Percentiles rank a stretch among this genome's conserved stretches.
phyloP scores from a whole-genome alignment of 148 eudicot species.

The Arctostaphylos glauca region DNA sequence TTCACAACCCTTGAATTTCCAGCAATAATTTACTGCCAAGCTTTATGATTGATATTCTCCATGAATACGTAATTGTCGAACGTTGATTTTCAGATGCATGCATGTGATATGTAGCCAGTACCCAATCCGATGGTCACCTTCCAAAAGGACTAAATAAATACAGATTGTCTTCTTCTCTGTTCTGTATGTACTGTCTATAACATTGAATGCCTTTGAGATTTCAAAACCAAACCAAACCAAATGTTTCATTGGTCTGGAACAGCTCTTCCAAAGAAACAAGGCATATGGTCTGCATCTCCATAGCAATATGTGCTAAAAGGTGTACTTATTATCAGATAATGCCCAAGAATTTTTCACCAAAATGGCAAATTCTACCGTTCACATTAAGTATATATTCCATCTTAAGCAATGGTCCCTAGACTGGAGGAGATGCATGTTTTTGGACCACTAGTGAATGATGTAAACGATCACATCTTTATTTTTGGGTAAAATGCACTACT shows the following conservation, averaged over 20 bases:
- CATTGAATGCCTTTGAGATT: slow-evolving; percentile 2
- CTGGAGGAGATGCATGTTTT: no score
- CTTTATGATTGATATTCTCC: no score
- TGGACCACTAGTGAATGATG: no score
- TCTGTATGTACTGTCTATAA: background rate
- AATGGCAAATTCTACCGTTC: background rate
- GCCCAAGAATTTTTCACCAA: background rate
- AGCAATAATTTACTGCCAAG: no score
- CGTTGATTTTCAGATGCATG: no score
- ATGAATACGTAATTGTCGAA: no score
- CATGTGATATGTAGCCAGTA: no score
- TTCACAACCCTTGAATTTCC: no score
- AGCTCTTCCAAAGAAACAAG: background rate
- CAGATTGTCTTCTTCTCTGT: background rate
- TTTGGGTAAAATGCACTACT: no score
- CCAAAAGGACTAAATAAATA: background rate
- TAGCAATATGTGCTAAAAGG: background rate
- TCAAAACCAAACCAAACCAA: background rate
- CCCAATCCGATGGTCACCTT: background rate
- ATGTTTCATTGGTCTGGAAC: background rate
- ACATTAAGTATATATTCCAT: background rate
- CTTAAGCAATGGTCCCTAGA: background rate
- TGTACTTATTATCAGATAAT: background rate
- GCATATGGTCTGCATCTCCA: background rate
- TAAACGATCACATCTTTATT: no score